Conservation (phyloP, 176 grass and related monocot species). For the Oryza australiensis region DNA sequence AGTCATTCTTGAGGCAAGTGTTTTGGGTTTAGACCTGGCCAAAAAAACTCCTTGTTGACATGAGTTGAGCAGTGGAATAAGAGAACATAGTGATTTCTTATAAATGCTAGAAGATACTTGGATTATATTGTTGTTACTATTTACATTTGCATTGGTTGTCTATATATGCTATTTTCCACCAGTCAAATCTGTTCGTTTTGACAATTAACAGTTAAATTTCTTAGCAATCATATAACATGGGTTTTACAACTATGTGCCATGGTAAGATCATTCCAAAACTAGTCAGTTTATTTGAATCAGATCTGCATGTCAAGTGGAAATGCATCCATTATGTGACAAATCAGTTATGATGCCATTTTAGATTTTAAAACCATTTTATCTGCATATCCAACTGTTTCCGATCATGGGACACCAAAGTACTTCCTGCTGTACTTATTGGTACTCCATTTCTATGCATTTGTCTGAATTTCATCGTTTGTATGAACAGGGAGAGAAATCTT, state of each 20-base stretch:
- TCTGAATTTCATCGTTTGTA: constrained; percentile 20
- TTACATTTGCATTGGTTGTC: background rate
- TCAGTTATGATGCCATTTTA: background rate
- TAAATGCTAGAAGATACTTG: background rate
- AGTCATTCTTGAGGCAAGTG: background rate
- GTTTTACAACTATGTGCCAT: background rate
- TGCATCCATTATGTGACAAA: background rate
- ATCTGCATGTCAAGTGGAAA: background rate
- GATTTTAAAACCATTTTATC: background rate
- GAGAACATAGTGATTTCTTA: background rate
- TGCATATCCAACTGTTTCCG: background rate
- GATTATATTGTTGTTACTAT: background rate
- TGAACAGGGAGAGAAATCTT: constrained; percentile 38
- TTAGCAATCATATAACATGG: background rate
- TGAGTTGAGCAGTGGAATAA: background rate
- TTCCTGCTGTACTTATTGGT: background rate
- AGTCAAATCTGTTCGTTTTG: background rate
- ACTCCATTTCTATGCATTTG: constrained; percentile 19
- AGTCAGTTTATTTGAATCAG: constrained; percentile 9
- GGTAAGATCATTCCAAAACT: background rate
- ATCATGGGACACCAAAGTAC: background rate
- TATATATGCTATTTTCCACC: background rate
- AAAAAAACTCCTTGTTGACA: background rate
- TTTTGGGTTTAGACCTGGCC: background rate
- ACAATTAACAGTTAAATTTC: background rate